Conservation (phyloP, 257 asterid genomes). For the Scutellaria baicalensis region DNA sequence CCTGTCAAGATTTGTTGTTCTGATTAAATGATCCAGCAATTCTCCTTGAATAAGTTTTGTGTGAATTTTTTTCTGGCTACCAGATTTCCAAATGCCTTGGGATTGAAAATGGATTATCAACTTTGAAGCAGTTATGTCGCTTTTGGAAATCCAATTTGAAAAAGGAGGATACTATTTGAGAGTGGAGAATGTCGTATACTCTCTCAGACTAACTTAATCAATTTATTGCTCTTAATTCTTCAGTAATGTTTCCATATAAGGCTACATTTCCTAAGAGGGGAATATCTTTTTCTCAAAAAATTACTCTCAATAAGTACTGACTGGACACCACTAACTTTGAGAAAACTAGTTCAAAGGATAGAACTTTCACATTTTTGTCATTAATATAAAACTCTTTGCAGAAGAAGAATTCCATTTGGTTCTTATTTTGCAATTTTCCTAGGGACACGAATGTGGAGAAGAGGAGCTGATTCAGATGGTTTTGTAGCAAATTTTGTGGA, state of each 20-base stretch:
- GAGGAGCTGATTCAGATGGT: conserved; percentile 99
- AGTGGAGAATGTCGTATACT: background rate
- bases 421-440: conserved; percentile 13
- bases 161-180: background rate
- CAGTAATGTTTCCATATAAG: background rate
- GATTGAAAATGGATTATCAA: conserved; percentile 1
- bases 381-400: background rate
- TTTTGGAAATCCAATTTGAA: background rate
- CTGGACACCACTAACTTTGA: background rate
- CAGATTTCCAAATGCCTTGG: background rate
- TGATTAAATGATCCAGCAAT: background rate
- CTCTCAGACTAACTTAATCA: background rate
- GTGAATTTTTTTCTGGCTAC: background rate
- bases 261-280: background rate
- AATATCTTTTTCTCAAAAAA: background rate
- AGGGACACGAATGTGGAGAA: conserved; percentile 99
- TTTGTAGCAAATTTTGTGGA: conserved; percentile 99
- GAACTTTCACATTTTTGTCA: background rate
- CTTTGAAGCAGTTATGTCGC: background rate
- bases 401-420: conserved; percentile 3
- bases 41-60: background rate
- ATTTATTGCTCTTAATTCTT: background rate
- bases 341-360: background rate
- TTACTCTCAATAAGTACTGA: background rate
- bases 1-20: conserved; percentile 2